Evolutionary conservation across 352 stramenopile species (phyloP), one percentile per base, ranked within the genome.

Genomic region (Pythium periplocum): DNA sequence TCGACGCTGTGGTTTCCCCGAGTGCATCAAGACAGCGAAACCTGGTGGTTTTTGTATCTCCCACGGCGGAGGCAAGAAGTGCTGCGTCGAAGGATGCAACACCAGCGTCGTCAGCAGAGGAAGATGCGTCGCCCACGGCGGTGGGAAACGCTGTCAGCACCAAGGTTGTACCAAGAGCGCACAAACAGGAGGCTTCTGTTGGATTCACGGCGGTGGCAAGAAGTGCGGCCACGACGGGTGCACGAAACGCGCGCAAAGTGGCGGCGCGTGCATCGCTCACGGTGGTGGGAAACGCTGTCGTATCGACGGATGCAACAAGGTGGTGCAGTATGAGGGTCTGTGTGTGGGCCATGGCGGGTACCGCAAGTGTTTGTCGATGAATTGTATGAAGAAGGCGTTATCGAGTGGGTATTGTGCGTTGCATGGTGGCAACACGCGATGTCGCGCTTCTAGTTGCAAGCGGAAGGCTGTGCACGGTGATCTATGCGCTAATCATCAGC

Each of bases 251-350:
- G 69, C 72, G 42, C 55, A 83, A 61, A 70, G 61, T 37, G 68
- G 70, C 32, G 72, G 72, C 43, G 62, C 57, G 40, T 83, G 73
- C 45, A 78, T 77, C 31, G 63, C 61, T 4, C 69, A 79, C 47
- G 69, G 73, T 47, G 73, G 73, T 26, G 70, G 73, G 34, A 81
- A 83, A 45, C 62, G 73, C 6, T 84, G 73, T 51, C 71, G 68
- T 10, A 66, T 71, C 6, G 65, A 64, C 17, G 68, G 45, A n/a
- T 84, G 73, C 57, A 80, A 73, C 55, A 87, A 87, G 58, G 73
- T 83, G 7, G 73, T 84, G 32, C 75, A 86, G 62, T 83, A 80
- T 43, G 74, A 81, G 11, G 66, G 74, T 26, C 72, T 84, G 0
- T 87, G 76, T 30, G 72, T 83, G 6, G 64, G 64, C 31, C 75